Evolutionary conservation across 1,139 yeast species (phyloP), one percentile per base, ranked within the genome.

Genomic region (Geotrichum bryndzae): DNA sequence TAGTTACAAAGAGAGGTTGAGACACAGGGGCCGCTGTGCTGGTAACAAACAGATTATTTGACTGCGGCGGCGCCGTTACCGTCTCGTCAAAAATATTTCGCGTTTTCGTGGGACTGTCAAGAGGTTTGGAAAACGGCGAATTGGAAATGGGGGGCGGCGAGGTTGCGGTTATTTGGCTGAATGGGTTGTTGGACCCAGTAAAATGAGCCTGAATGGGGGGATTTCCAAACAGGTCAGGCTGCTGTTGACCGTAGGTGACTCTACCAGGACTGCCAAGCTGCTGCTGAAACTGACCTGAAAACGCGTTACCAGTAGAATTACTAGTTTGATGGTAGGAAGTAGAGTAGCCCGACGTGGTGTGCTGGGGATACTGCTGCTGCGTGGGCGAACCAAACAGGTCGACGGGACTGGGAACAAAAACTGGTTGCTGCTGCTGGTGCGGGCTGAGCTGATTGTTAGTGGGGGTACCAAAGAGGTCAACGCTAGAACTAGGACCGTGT

Each of bases 171-270:
- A 15, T 41, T 15, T 41, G 48, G 22, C n/a, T 41, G 18, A 41
- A 41, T 41, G 48, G 48, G 48, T 41, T 41, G 48, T 41, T 41
- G 48, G 48, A 41, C 48, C 48, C 48, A 41, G 48, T 41, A 10
- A 41, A 41, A n/a, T 41, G 48, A 41, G 48, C n/a, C 18, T 41
- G 48, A 7, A 41, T 23, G 18, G 48, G 48, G 23, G 48, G 8
- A n/a, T 41, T 41, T 7, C 48, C 54, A 63, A 41, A 65, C 48
- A 41, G 18, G 48, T 15, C 22, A n/a, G 22, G 48, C 65, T 73
- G 76, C 60, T 69, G 76, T 58, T 78, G 80, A 58, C 73, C 69
- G 48, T 74, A 71, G 35, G 22, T 1, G 18, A n/a, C 22, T 23
- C 18, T n/a, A n/a, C 22, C 18, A 18, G 48, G 48, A 41, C 48